phyloP scores from a whole-genome alignment of 208 protist species.

The Phytomonas sp. region DNA sequence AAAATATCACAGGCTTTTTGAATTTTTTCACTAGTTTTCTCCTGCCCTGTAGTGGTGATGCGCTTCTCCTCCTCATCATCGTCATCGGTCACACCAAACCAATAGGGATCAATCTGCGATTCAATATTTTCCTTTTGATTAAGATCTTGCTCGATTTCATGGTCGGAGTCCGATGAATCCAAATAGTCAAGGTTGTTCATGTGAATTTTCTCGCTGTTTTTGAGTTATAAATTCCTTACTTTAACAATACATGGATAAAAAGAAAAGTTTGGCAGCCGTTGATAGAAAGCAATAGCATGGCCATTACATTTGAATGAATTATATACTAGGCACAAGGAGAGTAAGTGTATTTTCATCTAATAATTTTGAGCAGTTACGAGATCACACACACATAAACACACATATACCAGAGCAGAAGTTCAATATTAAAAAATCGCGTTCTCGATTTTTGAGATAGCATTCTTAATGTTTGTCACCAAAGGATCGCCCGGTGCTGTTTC shows the following conservation, averaged over 20 bases:
- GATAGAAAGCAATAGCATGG: background rate
- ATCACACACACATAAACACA: background rate
- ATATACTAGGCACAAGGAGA: background rate
- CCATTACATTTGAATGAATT: background rate
- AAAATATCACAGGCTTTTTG: conserved; percentile 38
- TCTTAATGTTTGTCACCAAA: background rate
- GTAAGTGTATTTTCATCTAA: background rate
- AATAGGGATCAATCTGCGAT: conserved; percentile 53
- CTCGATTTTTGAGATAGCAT: conserved; percentile 1
- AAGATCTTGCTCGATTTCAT: conserved; percentile 35
- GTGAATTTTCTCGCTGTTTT: background rate
- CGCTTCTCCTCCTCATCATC: conserved; percentile 54
- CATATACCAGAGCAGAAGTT: background rate
- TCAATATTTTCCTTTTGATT: conserved; percentile 35
- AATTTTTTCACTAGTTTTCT: conserved; percentile 48
- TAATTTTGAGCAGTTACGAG: background rate
- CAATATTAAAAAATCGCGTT: background rate
- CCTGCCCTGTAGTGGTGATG: conserved; percentile 44
- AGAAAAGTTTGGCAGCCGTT: background rate
- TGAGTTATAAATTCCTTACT: background rate
- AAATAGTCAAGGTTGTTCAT: conserved; percentile 16
- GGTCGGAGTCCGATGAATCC: conserved; percentile 41
- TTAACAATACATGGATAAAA: background rate
- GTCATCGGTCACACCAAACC: conserved; percentile 71
- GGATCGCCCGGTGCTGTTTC: background rate